Percentiles rank a stretch among this genome's conserved stretches.
phyloP scores from a whole-genome alignment of 2,329 filamentous ascomycete genomes.

The Fonsecaea nubica region DNA sequence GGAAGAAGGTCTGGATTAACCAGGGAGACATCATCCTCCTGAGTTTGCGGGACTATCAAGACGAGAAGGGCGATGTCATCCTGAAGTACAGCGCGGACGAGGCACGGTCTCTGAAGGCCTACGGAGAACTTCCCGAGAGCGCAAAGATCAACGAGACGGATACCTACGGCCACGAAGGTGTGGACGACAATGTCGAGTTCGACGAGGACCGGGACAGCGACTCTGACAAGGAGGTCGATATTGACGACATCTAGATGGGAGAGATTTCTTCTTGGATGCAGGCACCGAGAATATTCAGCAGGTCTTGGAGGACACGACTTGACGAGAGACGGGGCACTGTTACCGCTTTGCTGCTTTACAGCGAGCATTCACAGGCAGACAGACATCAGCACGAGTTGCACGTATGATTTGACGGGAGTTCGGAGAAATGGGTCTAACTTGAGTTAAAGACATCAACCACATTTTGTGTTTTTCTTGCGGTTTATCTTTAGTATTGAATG shows the following conservation, averaged over 20 bases:
- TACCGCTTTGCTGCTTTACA: slow-evolving; percentile 2
- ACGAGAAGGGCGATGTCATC: slow-evolving; percentile 91
- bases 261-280: slow-evolving; percentile 18
- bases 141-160: slow-evolving; percentile 99
- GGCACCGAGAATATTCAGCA: not conserved
- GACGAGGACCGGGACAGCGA: slow-evolving; percentile 81
- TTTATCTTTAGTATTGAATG: not conserved
- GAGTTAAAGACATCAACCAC: slow-evolving; percentile 1
- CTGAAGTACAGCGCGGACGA: slow-evolving; percentile 97
- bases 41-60: slow-evolving; percentile 88
- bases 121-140: slow-evolving; percentile 94
- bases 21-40: slow-evolving; percentile 93
- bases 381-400: not conserved
- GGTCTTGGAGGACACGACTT: slow-evolving; percentile 7
- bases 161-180: slow-evolving; percentile 87
- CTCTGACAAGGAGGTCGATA: slow-evolving; percentile 73
- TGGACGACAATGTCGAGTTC: slow-evolving; percentile 98
- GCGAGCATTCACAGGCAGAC: slow-evolving; percentile 15
- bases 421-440: slow-evolving; percentile 2
- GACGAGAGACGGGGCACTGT: slow-evolving; percentile 8
- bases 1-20: slow-evolving; percentile 99
- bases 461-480: not conserved
- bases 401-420: slow-evolving; percentile 27
- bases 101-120: slow-evolving; percentile 92
- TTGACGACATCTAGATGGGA: slow-evolving; percentile 81